Evolutionary conservation across 257 asterid species (phyloP).

Genomic region (Leonotis leonurus): DNA sequence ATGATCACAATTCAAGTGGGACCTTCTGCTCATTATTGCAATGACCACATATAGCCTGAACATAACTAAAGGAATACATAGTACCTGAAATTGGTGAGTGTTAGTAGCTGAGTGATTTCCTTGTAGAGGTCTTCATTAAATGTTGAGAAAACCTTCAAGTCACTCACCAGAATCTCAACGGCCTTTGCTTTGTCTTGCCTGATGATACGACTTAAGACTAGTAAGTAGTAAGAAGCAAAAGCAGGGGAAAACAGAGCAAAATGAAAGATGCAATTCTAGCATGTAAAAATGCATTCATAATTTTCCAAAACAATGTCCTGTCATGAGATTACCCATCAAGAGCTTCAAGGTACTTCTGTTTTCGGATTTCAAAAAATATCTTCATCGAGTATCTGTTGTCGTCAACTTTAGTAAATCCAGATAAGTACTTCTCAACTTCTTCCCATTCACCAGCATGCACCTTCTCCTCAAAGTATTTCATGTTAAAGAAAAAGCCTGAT

Average conservation of each 20-base stretch:
- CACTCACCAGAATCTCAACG: slow-evolving; percentile 74
- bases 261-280: too few species aligned
- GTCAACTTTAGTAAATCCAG: slow-evolving; percentile 93
- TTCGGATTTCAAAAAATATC: slow-evolving; percentile 90
- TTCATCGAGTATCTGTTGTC: slow-evolving; percentile 96
- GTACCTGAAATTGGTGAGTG: slow-evolving; percentile 86
- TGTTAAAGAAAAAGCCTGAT: slow-evolving; percentile 88
- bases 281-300: too few species aligned
- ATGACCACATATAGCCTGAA: background rate
- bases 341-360: slow-evolving; percentile 97
- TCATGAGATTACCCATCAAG: slow-evolving; percentile 67
- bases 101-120: slow-evolving; percentile 84
- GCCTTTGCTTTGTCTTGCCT: slow-evolving; percentile 97
- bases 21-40: background rate
- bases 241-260: background rate
- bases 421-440: slow-evolving; percentile 91
- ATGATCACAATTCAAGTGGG: background rate
- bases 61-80: slow-evolving; percentile 1
- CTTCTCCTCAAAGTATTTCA: slow-evolving; percentile 96
- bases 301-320: too few species aligned
- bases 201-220: slow-evolving; percentile 9
- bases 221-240: background rate
- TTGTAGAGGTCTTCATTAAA: slow-evolving; percentile 84
- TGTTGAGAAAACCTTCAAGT: slow-evolving; percentile 84
- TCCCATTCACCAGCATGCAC: slow-evolving; percentile 98